phyloP scores from a whole-genome alignment of 208 protist genomes.

The Trypanosoma brucei region DNA sequence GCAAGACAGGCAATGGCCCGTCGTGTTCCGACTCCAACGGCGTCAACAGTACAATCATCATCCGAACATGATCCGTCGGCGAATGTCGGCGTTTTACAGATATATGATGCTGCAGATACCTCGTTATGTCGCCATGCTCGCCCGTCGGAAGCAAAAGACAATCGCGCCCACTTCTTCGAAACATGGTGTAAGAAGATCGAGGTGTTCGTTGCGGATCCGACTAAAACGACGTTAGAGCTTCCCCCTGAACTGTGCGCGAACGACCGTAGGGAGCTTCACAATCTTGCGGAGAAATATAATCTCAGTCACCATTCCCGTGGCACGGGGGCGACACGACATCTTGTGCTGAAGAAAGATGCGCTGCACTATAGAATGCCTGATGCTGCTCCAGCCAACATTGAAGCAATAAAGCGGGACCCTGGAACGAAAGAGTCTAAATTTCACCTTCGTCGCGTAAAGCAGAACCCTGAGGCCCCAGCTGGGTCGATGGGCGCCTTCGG shows the following conservation, averaged over 20 bases:
- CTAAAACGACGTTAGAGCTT: slow-evolving; percentile 65
- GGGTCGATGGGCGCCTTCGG: slow-evolving; percentile 71
- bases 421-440: slow-evolving; percentile 66
- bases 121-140: not conserved
- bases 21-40: slow-evolving; percentile 3
- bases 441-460: slow-evolving; percentile 39
- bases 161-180: slow-evolving; percentile 57
- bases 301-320: slow-evolving; percentile 72
- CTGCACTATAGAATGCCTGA: slow-evolving; percentile 76
- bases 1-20: slow-evolving; percentile 31
- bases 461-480: slow-evolving; percentile 28
- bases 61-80: not conserved
- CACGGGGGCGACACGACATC: slow-evolving; percentile 32
- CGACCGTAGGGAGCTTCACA: slow-evolving; percentile 77
- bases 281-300: slow-evolving; percentile 80
- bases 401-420: slow-evolving; percentile 40
- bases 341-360: slow-evolving; percentile 80
- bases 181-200: slow-evolving; percentile 64
- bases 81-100: not conserved
- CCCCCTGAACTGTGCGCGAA: slow-evolving; percentile 56
- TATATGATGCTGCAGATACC: not conserved
- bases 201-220: slow-evolving; percentile 72
- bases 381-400: slow-evolving; percentile 39
- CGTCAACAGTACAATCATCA: not conserved
- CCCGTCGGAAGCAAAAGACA: slow-evolving; percentile 51